Base-by-base conservation (phyloP, 805 yeast genomes). In the Brettanomyces custersianus region DNA sequence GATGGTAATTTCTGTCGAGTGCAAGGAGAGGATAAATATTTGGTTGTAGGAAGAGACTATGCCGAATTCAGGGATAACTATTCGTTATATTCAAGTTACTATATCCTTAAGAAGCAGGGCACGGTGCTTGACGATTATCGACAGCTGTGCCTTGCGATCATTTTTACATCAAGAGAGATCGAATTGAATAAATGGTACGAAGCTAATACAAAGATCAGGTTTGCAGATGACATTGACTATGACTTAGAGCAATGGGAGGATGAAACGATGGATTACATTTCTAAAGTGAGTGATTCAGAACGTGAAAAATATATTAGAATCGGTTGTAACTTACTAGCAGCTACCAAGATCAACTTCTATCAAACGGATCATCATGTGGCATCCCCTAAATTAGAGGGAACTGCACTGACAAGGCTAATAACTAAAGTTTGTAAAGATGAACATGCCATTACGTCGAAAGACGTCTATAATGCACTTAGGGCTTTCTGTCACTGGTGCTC, bases 331-430 rank as follows among this genome's bases (percentile, higher is more conserved):
- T 49, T 72, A 13, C 38, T 72, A 40, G 54, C 65, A 21, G 66
- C 72, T 15, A 53, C 74, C 13, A 70, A 69, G 42, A 58, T 72
- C 40, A 69, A 71, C 46, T 72, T 71, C 43, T 57, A 71, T 37
- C 77, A 72, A 40, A 68, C 77, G 1, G 77, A 72, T 47, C 79
- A 72, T 45, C 73, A 66, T 47, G 64, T 68, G 15, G 66, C 72
- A 16, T 36, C 47, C 19, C 67, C 72, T n/a, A 61, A 57, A 35
- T 49, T 71, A 16, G 74, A 70, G 38, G 74, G 76, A 1, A 41
- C 47, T 28, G 65, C 60, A 41, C 51, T 72, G 55, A 56, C 60
- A 25, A 52, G 57, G 33, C 58, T 59, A 22, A 60, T 70, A 30
- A 43, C 43, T 16, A 55, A 58, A 28, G 57, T 62, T 37, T 68